These are phyloP conservation scores for Medicago lupulina DNA, from an alignment of 306 rosid species.

Conservation along the genomic window DNA sequence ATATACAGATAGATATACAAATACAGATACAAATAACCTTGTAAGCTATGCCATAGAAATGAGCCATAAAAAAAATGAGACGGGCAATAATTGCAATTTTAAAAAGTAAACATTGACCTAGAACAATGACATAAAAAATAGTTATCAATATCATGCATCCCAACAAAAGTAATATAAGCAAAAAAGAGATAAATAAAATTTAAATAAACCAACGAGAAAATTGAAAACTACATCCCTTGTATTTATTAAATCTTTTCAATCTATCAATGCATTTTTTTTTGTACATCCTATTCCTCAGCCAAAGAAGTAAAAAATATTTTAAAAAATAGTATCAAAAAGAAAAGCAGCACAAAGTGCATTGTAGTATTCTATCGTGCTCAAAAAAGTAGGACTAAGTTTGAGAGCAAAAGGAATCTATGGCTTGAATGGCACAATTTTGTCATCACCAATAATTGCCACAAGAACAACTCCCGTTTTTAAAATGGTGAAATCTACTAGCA, in stretches of 20 bases:
- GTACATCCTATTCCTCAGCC: slow-evolving; percentile 8
- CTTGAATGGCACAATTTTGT: slow-evolving; percentile 19
- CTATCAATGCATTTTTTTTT: background rate
- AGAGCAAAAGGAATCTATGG: slow-evolving; percentile 8
- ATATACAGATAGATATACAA: too few species aligned
- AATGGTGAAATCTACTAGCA: slow-evolving; percentile 87
- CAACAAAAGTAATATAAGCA: background rate
- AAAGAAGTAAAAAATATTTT: background rate
- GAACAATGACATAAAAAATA: too few species aligned
- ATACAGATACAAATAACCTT: background rate
- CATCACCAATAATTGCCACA: slow-evolving; percentile 92
- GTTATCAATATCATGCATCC: background rate
- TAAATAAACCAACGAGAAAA: background rate
- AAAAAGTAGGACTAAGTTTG: slow-evolving; percentile 5
- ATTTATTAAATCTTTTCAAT: slow-evolving; percentile 1
- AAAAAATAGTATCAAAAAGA: slow-evolving; percentile 3
- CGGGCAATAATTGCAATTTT: background rate
- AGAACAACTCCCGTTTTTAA: slow-evolving; percentile 81
- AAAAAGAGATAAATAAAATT: too few species aligned
- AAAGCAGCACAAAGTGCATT: slow-evolving; percentile 18
- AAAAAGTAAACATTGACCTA: too few species aligned
- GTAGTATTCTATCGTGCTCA: slow-evolving; percentile 26
- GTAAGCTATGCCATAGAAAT: background rate
- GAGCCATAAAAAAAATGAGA: background rate
- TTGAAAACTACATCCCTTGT: background rate